Conservation (phyloP, 1,284 basidiomycete genomes). For the Heterobasidion occidentale region DNA sequence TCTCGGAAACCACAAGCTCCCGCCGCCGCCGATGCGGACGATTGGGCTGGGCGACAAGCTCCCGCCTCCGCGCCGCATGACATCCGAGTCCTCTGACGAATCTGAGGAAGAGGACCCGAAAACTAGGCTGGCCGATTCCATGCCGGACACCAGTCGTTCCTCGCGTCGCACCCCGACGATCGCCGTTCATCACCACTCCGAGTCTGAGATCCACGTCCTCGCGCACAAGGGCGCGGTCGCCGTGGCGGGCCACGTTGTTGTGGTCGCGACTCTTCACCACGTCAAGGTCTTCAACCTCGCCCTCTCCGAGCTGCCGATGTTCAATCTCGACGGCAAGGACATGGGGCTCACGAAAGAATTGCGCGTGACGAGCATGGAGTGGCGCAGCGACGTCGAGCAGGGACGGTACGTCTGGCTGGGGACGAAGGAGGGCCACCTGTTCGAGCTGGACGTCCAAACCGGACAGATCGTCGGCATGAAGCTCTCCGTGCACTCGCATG, state of each 20-base stretch:
- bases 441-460: conserved; percentile 70
- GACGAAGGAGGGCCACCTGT: conserved; percentile 81
- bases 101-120: conserved; percentile 22
- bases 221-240: conserved; percentile 49
- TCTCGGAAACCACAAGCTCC: conserved; percentile 27
- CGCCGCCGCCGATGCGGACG: conserved; percentile 65
- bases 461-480: conserved; percentile 51
- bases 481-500: conserved; percentile 52
- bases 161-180: conserved; percentile 68
- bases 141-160: conserved; percentile 77
- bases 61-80: conserved; percentile 46
- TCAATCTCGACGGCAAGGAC: conserved; percentile 54
- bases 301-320: conserved; percentile 36
- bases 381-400: conserved; percentile 33
- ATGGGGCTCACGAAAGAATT: conserved; percentile 55
- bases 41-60: conserved; percentile 63
- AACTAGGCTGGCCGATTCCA: conserved; percentile 40
- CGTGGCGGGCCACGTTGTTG: conserved; percentile 54
- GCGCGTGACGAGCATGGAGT: conserved; percentile 71
- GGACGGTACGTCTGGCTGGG: conserved; percentile 72
- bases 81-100: conserved; percentile 21
- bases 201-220: conserved; percentile 47
- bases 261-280: conserved; percentile 54
- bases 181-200: conserved; percentile 34
- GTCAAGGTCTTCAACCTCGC: conserved; percentile 60